Evolutionary conservation across 129 eudicot species (phyloP).

Genomic region (Flaveria ramosissima): DNA sequence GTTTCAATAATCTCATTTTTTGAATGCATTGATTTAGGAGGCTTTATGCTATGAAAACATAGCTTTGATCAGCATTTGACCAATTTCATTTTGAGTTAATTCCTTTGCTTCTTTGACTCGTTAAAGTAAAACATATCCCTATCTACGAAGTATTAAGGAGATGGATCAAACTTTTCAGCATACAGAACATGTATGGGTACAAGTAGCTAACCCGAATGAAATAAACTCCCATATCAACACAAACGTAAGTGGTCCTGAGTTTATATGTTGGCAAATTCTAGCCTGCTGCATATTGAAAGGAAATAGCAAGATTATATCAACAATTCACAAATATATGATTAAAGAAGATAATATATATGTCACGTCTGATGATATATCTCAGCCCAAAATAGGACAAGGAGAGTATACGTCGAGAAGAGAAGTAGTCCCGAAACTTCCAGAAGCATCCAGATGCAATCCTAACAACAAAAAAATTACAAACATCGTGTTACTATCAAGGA

Average conservation of each 20-base stretch:
- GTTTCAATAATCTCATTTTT: too few relatives aligned
- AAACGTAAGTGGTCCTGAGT: constrained; percentile 55
- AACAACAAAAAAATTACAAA: too few relatives aligned
- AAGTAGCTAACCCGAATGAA: constrained; percentile 54
- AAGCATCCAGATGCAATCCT: too few relatives aligned
- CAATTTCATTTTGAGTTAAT: background rate
- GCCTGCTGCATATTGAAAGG: constrained; percentile 32
- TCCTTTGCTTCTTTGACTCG: background rate
- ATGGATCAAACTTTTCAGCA: background rate
- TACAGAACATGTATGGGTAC: background rate
- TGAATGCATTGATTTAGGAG: too few relatives aligned
- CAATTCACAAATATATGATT: background rate
- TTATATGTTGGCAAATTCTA: constrained; percentile 88
- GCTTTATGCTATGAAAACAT: too few relatives aligned
- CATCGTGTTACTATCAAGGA: too few relatives aligned
- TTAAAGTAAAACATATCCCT: background rate
- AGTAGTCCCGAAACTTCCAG: too few relatives aligned
- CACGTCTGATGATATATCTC: too few relatives aligned
- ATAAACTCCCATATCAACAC: constrained; percentile 62
- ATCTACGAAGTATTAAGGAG: background rate
- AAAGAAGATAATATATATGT: background rate
- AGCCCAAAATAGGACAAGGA: too few relatives aligned
- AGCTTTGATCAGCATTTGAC: too few relatives aligned
- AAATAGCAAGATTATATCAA: background rate
- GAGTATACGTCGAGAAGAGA: too few relatives aligned